Evolutionary conservation across 306 rosid species (phyloP), one percentile per base, ranked within the genome.

Genomic region (Aeschynomene evenia): DNA sequence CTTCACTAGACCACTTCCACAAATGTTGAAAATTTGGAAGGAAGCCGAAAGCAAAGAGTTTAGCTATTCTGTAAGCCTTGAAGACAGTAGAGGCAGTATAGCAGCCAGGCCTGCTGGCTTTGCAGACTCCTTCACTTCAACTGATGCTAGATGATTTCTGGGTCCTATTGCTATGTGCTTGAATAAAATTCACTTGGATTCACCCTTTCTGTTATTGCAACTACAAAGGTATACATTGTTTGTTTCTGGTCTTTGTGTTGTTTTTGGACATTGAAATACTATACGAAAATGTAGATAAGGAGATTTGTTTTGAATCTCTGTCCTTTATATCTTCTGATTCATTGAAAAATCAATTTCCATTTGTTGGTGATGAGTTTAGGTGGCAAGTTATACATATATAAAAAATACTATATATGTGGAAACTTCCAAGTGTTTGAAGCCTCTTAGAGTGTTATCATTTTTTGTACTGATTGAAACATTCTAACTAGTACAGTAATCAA

Each of bases 21-120:
- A 86, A 71, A 77, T 85, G 91, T 45, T 91, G 71, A 80, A 83
- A 71, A 83, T 55, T 53, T 91, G 96, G 97, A 87, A 88, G 73
- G 91, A 85, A 59, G 73, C 81, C 4, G 96, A 88, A 75, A 72
- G 83, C 76, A 24, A 45, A 7, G 89, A 71, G 8, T 54, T 57
- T 59, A 83, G 87, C 68, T 48, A 70, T 78, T 21, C 56, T 52
- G 56, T 62, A 33, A 81, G 85, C 68, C 63, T 85, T 64, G 74
- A 78, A 29, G 86, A 86, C 59, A 91, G 90, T 65, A 83, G 79
- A 51, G 83, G 83, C 15, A 91, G 93, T 68, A 85, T 88, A 64
- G 88, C 96, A 20, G 73, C 83, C 0, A 81, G 84, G 74, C 96
- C 97, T 45, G 0, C 20, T n/a, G 89, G 96, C 0, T 91, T 91